phyloP scores from a whole-genome alignment of 2,329 filamentous ascomycete genomes.

The Graphilbum ipis-grandicollis region DNA sequence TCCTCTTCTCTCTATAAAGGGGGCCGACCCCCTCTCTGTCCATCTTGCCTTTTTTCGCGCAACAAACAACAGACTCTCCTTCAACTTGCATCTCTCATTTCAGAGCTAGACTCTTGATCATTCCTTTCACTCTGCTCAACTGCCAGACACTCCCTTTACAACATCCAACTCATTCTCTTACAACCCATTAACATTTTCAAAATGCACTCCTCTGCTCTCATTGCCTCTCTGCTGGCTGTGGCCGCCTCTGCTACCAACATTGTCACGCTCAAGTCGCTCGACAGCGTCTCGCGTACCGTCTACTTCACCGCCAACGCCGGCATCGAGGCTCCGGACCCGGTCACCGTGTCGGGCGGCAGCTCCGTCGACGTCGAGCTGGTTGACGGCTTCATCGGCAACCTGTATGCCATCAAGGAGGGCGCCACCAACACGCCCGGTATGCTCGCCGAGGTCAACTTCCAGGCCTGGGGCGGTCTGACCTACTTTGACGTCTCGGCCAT shows the following conservation, averaged over 20 bases:
- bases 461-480: constrained; percentile 17
- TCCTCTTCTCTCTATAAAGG: too few relatives aligned
- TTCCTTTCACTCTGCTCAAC: neutral
- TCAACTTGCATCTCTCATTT: neutral
- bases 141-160: neutral
- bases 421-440: constrained; percentile 17
- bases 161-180: too few relatives aligned
- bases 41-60: too few relatives aligned
- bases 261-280: constrained; percentile 42
- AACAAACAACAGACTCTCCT: too few relatives aligned
- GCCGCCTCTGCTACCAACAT: constrained; percentile 24
- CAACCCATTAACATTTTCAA: neutral
- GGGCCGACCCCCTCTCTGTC: too few relatives aligned
- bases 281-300: constrained; percentile 29
- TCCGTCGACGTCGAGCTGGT: constrained; percentile 20
- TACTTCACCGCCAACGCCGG: constrained; percentile 30
- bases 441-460: constrained; percentile 18
- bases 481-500: constrained; percentile 29
- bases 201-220: constrained; percentile 1
- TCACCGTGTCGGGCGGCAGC: constrained; percentile 21
- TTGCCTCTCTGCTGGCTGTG: constrained; percentile 14
- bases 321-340: constrained; percentile 15
- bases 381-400: constrained; percentile 16
- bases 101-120: neutral
- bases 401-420: constrained; percentile 17